These are phyloP conservation scores for Triglochin maritima DNA, from an alignment of 106 monocot genomes.

Conservation along the genomic window DNA sequence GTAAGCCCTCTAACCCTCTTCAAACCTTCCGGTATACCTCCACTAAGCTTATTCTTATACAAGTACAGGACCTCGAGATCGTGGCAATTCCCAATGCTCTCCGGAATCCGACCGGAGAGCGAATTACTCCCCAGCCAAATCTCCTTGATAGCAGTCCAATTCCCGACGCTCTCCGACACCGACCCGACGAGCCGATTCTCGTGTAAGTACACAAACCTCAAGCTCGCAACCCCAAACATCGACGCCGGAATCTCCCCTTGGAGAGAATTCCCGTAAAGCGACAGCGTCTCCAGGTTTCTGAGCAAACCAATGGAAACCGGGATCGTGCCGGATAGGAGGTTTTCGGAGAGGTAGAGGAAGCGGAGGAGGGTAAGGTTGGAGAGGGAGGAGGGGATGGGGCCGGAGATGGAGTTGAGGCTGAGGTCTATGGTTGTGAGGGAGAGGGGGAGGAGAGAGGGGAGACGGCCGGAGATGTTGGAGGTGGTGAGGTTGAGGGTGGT, in stretches of 20 bases:
- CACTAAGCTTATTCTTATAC: conserved; percentile 46
- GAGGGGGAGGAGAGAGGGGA: not conserved
- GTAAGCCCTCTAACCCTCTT: conserved; percentile 33
- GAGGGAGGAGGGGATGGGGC: not conserved
- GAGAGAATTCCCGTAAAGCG: conserved; percentile 38
- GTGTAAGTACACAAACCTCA: conserved; percentile 38
- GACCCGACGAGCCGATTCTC: conserved; percentile 49
- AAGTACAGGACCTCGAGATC: conserved; percentile 6
- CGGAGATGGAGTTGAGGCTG: not conserved
- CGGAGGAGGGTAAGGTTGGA: conserved; percentile 1
- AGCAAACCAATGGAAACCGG: conserved; percentile 46
- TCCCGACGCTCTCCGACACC: conserved; percentile 52
- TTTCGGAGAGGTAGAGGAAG: conserved; percentile 2
- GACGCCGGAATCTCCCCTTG: conserved; percentile 36
- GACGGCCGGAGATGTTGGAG: not conserved
- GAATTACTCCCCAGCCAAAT: conserved; percentile 32
- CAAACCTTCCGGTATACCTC: conserved; percentile 38
- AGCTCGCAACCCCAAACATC: conserved; percentile 22
- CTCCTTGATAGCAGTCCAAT: conserved; percentile 30
- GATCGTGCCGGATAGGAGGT: conserved; percentile 47
- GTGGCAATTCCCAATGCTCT: not conserved
- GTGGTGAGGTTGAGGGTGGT: conserved; percentile 4
- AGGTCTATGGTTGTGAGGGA: not conserved
- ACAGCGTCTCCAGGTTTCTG: conserved; percentile 35
- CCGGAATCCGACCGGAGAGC: conserved; percentile 1